These are phyloP conservation scores for Fusarium algeriense DNA, from an alignment of 2,329 filamentous ascomycete genomes.

Conservation along the genomic window DNA sequence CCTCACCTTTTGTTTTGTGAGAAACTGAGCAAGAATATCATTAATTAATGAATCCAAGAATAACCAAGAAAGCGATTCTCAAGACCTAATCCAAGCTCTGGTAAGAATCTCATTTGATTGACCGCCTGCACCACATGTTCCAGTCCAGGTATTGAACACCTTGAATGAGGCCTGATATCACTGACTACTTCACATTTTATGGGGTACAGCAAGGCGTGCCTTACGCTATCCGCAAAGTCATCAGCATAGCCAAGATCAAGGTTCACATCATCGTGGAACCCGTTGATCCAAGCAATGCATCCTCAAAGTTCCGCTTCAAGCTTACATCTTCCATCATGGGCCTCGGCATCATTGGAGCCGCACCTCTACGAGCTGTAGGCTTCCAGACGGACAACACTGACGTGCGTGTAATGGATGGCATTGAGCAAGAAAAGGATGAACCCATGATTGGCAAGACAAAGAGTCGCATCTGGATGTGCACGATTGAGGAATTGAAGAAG, in stretches of 20 bases:
- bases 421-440: background rate
- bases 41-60: background rate
- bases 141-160: fast-evolving
- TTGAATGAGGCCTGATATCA: fast-evolving
- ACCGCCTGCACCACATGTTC: no score
- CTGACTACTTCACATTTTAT: fast-evolving
- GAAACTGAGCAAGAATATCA: background rate
- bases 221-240: background rate
- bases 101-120: background rate
- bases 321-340: background rate
- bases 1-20: no score
- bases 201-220: background rate
- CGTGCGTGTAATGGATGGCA: background rate
- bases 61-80: background rate
- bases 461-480: background rate
- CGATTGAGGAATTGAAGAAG: background rate
- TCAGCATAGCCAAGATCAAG: background rate
- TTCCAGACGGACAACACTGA: background rate
- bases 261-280: background rate
- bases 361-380: background rate
- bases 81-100: background rate
- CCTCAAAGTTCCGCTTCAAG: background rate
- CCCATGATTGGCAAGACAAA: background rate
- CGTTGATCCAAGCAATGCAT: background rate
- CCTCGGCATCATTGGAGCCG: background rate